Percentiles rank a stretch among this genome's conserved stretches.
phyloP scores from a whole-genome alignment of 495 filamentous ascomycete genomes.

The Hypoxylon perforatum region DNA sequence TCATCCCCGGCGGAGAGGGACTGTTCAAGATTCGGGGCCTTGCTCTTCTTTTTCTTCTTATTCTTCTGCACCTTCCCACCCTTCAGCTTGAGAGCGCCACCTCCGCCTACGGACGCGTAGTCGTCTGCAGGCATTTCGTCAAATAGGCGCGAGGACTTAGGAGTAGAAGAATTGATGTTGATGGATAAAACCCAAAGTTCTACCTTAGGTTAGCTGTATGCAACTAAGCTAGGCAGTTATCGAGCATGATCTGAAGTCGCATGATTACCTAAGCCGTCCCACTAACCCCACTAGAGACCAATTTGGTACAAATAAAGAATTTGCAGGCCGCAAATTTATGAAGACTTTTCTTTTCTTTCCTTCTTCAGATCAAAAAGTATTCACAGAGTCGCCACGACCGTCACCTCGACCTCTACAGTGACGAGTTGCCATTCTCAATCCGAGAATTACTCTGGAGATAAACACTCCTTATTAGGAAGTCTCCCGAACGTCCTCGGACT shows the following conservation, averaged over 20 bases:
- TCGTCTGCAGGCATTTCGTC: slow-evolving; percentile 70
- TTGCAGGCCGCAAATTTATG: slow-evolving; percentile 17
- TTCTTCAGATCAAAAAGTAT: slow-evolving; percentile 66
- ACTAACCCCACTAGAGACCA: background rate
- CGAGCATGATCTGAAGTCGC: too few relatives aligned
- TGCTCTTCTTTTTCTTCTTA: slow-evolving; percentile 70
- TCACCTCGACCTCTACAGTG: slow-evolving; percentile 60
- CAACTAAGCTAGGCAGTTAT: too few relatives aligned
- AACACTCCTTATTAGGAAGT: slow-evolving; percentile 65
- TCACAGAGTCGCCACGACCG: slow-evolving; percentile 64
- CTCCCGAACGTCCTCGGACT: slow-evolving; percentile 51
- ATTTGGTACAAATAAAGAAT: slow-evolving; percentile 19
- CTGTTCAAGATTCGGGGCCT: slow-evolving; percentile 50
- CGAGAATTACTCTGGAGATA: slow-evolving; percentile 59
- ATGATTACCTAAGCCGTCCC: slow-evolving; percentile 4
- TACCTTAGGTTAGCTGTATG: too few relatives aligned
- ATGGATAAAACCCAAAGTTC: background rate
- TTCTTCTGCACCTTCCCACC: slow-evolving; percentile 70
- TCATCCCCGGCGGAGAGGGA: slow-evolving; percentile 44
- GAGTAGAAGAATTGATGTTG: background rate
- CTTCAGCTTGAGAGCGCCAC: slow-evolving; percentile 84
- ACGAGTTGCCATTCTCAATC: slow-evolving; percentile 60
- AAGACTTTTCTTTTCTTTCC: slow-evolving; percentile 44
- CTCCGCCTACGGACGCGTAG: slow-evolving; percentile 71
- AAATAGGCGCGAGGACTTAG: background rate